Percentiles rank a stretch among this genome's conserved stretches.
phyloP scores from a whole-genome alignment of 129 eudicot genomes.

The Artemisia tridentata region DNA sequence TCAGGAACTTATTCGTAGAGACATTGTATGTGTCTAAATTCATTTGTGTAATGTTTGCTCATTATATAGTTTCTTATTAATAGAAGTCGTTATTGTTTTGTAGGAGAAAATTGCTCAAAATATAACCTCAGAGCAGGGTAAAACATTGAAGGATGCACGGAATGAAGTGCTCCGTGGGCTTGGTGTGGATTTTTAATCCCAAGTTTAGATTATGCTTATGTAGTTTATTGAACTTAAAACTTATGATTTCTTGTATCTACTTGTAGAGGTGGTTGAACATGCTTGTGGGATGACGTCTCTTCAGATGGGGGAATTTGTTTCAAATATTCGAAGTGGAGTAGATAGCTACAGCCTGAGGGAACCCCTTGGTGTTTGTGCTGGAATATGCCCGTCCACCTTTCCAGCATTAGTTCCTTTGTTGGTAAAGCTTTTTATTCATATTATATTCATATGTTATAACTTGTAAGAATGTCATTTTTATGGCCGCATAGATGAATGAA shows the following conservation, averaged over 20 bases:
- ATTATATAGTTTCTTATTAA: constrained; percentile 14
- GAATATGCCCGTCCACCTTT: constrained; percentile 87
- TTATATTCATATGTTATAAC: background rate
- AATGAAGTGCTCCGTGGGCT: constrained; percentile 89
- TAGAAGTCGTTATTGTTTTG: constrained; percentile 17
- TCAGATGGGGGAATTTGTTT: constrained; percentile 90
- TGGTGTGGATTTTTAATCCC: constrained; percentile 43
- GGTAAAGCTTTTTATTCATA: constrained; percentile 43
- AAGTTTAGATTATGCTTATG: background rate
- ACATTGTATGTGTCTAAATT: constrained; percentile 48
- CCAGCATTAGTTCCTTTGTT: constrained; percentile 95
- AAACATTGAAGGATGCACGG: constrained; percentile 86
- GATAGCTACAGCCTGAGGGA: constrained; percentile 89
- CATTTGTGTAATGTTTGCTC: background rate
- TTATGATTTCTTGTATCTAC: constrained; percentile 18
- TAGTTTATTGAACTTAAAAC: constrained; percentile 4
- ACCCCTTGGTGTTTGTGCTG: constrained; percentile 97
- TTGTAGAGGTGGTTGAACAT: constrained; percentile 94
- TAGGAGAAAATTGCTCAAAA: constrained; percentile 86
- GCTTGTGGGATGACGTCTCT: constrained; percentile 85
- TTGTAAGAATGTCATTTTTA: background rate
- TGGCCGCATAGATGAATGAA: background rate
- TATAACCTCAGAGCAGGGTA: constrained; percentile 89
- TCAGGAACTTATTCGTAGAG: constrained; percentile 88
- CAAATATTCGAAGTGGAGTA: constrained; percentile 73